Evolutionary conservation across 768 basidiomycete genomes (phyloP), one percentile per base, ranked within the genome.

Genomic region (Lactifluus pinguis): DNA sequence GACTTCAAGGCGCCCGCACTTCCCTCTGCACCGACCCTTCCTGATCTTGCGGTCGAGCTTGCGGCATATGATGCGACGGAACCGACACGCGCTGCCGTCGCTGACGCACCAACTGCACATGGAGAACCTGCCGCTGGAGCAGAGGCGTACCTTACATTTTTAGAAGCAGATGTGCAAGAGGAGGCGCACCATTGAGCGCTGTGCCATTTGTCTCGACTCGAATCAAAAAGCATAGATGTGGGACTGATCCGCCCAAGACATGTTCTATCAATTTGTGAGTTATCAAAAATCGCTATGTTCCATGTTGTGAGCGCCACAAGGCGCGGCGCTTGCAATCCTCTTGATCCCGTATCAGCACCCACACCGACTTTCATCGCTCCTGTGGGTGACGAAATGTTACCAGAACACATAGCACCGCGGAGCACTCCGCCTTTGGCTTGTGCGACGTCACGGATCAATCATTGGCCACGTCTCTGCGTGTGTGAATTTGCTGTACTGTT

Each of bases 11-110:
- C 84, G 29, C 95, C 95, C 1, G 72, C 85, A 15, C 70, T 83
- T 29, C 97, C 95, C 54, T 78, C 83, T 60, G 73, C 84, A 2
- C 95, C 95, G 11, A 72, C 80, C 14, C 78, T 97, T 51, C 92
- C 94, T 52, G 87, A 94, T 74, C 84, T 98, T 65, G 92, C 95
- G n/a, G 73, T 86, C 19, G 92, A 95, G 68, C 85, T 98, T 60
- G 71, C 85, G 2, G 85, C 87, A 39, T 99, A 97, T 73, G 95
- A 97, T 65, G 77, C 83, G 15, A 73, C 83, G 15, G 91, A 95
- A 72, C 92, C 92, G 55, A 76, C 66, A 38, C 63, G 59, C 36
- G 65, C 59, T 4, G 36, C 44, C 10, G 53, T 34, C 4, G 21
- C 56, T 4, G 63, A 65, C 8, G 49, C 32, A 0, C n/a, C 50